Evolutionary conservation across 1,139 yeast genomes (phyloP).

Genomic region (Blastobotrys apis): DNA sequence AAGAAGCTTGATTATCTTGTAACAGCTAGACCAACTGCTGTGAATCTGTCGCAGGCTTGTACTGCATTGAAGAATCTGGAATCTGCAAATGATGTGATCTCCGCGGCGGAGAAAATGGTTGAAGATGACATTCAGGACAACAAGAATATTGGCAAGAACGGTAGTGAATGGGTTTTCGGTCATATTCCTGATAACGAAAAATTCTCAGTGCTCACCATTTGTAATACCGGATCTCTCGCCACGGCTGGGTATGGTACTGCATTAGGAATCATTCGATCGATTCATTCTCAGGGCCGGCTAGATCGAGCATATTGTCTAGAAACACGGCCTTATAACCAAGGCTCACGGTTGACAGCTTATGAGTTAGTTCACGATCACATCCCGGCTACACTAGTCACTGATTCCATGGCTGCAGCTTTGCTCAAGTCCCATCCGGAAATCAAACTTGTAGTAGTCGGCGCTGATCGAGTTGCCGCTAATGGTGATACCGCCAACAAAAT

Average conservation of each 20-base stretch:
- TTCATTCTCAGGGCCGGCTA: conserved; percentile 43
- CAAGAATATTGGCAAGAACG: conserved; percentile 71
- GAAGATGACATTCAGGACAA: conserved; percentile 77
- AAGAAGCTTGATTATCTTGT: conserved; percentile 60
- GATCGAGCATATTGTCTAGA: conserved; percentile 82
- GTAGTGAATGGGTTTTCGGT: conserved; percentile 57
- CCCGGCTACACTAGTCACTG: conserved; percentile 86
- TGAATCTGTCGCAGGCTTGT: conserved; percentile 78
- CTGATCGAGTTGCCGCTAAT: conserved; percentile 82
- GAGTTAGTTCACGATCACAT: conserved; percentile 81
- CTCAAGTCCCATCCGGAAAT: conserved; percentile 51
- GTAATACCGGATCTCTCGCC: conserved; percentile 66
- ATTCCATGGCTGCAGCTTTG: conserved; percentile 84
- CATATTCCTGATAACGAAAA: conserved; percentile 13
- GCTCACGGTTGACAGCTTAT: conserved; percentile 87
- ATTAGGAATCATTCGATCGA: conserved; percentile 79
- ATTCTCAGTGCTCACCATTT: conserved; percentile 76
- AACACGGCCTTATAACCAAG: conserved; percentile 95
- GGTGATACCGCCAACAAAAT: conserved; percentile 97
- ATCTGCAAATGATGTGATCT: conserved; percentile 32
- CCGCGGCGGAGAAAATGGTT: conserved; percentile 57
- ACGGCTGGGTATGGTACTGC: conserved; percentile 98
- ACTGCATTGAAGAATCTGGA: conserved; percentile 45
- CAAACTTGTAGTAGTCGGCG: conserved; percentile 91
- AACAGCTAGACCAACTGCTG: conserved; percentile 91